A percentile compares a stretch with the other conserved stretches of the same genome.
phyloP scores from a whole-genome alignment of 441 rosid species.

The Theobroma grandiflorum region DNA sequence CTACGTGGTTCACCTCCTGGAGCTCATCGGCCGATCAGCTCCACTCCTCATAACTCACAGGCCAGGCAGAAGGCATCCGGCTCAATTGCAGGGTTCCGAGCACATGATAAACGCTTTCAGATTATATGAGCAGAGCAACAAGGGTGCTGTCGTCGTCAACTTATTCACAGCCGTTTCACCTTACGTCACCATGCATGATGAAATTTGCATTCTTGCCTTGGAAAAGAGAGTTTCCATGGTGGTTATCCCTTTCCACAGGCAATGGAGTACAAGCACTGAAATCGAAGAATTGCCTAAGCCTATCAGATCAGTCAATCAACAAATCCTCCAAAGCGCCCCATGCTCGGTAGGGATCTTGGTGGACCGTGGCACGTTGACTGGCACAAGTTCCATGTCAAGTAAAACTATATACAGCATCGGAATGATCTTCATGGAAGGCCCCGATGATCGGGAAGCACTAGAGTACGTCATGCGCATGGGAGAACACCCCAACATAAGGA shows the following conservation, averaged over 20 bases:
- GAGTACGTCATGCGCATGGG: conserved; percentile 52
- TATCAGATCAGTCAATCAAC: conserved; percentile 39
- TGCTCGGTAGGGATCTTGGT: conserved; percentile 51
- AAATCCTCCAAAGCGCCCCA: conserved; percentile 48
- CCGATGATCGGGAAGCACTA: conserved; percentile 58
- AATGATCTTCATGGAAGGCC: conserved; percentile 45
- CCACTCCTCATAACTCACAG: conserved; percentile 47
- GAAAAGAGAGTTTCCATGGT: conserved; percentile 42
- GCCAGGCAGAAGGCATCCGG: conserved; percentile 22
- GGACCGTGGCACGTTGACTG: conserved; percentile 37
- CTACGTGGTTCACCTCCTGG: conserved; percentile 43
- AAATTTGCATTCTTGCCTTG: conserved; percentile 48
- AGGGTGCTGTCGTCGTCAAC: conserved; percentile 20
- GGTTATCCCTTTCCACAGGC: conserved; percentile 54
- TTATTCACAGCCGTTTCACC: conserved; percentile 51
- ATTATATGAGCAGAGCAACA: conserved; percentile 25
- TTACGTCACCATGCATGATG: conserved; percentile 49
- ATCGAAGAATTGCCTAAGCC: conserved; percentile 28
- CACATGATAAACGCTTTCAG: conserved; percentile 38
- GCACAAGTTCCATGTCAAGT: conserved; percentile 24
- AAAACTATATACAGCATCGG: conserved; percentile 24
- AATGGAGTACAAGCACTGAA: conserved; percentile 29
- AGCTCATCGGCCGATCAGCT: conserved; percentile 39
- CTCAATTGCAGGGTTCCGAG: not conserved
- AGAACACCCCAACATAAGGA: not conserved